These are phyloP conservation scores for Hyphopichia khmerensis DNA, from an alignment of 1,139 yeast genomes.

Conservation along the genomic window DNA sequence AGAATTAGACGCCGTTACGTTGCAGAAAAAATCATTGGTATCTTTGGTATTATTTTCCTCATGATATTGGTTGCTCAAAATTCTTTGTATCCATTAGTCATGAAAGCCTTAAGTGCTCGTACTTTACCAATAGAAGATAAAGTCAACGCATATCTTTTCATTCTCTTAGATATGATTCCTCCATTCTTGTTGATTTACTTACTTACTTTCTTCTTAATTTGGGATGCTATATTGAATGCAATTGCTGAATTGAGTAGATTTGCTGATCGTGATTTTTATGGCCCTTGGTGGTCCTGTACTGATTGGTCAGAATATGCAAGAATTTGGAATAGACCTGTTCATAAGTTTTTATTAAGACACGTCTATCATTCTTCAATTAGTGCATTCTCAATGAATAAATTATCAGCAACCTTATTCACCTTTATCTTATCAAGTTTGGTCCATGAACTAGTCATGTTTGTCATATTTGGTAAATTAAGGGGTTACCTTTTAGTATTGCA, in stretches of 20 bases:
- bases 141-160: slow-evolving; percentile 52
- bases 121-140: slow-evolving; percentile 47
- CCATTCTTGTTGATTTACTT: slow-evolving; percentile 74
- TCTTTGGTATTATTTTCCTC: slow-evolving; percentile 80
- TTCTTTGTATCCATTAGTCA: slow-evolving; percentile 72
- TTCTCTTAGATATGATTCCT: slow-evolving; percentile 75
- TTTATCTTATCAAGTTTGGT: slow-evolving; percentile 78
- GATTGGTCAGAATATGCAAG: slow-evolving; percentile 94
- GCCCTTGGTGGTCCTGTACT: slow-evolving; percentile 96
- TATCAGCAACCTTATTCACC: slow-evolving; percentile 74
- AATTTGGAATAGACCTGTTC: slow-evolving; percentile 96
- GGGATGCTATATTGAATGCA: slow-evolving; percentile 90
- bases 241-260: slow-evolving; percentile 84
- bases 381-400: slow-evolving; percentile 63
- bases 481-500: slow-evolving; percentile 80
- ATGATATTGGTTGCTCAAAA: slow-evolving; percentile 84
- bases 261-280: slow-evolving; percentile 91
- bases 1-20: slow-evolving; percentile 70
- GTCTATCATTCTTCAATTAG: slow-evolving; percentile 91
- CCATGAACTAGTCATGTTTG: slow-evolving; percentile 92
- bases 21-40: slow-evolving; percentile 68
- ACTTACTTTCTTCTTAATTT: slow-evolving; percentile 80
- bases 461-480: slow-evolving; percentile 74
- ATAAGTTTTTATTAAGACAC: slow-evolving; percentile 82
- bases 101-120: slow-evolving; percentile 55